These are phyloP conservation scores for Cyclotella cryptica DNA, from an alignment of 108 stramenopile genomes.

Conservation along the genomic window DNA sequence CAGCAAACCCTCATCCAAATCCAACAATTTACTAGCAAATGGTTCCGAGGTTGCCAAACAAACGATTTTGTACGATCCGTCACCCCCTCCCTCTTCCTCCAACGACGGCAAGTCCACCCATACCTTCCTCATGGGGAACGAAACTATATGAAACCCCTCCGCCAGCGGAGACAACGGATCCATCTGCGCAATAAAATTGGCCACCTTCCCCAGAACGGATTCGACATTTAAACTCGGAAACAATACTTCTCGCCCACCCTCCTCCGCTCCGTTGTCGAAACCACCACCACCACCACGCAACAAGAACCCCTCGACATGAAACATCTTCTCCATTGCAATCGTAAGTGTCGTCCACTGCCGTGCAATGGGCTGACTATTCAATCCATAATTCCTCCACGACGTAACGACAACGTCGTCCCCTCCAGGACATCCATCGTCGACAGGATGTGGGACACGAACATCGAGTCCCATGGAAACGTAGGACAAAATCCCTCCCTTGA, in stretches of 20 bases:
- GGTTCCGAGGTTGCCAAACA: conserved; percentile 53
- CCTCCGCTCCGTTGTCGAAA: conserved; percentile 17
- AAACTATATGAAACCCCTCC: conserved; percentile 56
- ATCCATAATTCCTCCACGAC: conserved; percentile 61
- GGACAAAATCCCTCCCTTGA: conserved; percentile 36
- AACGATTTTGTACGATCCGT: conserved; percentile 28
- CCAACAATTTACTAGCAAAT: conserved; percentile 47
- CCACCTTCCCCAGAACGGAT: conserved; percentile 38
- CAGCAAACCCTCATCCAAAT: conserved; percentile 49
- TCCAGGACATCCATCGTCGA: not conserved
- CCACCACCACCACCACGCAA: not conserved
- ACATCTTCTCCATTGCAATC: conserved; percentile 54
- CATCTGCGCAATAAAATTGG: conserved; percentile 41
- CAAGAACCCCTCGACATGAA: conserved; percentile 58
- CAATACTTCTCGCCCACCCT: conserved; percentile 5
- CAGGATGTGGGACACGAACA: conserved; percentile 50
- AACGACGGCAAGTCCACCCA: conserved; percentile 41
- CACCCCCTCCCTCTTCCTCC: not conserved
- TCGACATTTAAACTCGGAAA: conserved; percentile 23
- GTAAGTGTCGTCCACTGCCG: conserved; percentile 54
- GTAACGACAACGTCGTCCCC: not conserved
- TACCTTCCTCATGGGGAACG: conserved; percentile 38
- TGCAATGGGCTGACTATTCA: conserved; percentile 57
- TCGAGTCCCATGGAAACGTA: conserved; percentile 53
- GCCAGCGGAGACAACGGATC: conserved; percentile 42